Evolutionary conservation across 257 asterid genomes (phyloP).

Genomic region (Fraxinus anomala): DNA sequence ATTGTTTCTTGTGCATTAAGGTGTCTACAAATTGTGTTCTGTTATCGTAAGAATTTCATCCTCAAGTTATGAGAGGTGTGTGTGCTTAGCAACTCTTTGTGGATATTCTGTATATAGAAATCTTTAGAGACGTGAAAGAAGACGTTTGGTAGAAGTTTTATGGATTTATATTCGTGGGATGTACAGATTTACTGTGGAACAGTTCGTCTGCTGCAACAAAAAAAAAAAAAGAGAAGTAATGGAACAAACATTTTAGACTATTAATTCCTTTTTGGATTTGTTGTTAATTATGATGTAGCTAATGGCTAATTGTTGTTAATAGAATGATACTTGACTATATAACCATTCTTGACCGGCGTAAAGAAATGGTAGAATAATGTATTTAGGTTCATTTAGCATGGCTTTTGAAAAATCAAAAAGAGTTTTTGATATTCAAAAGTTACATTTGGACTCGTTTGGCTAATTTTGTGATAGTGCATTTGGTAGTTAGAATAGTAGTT

Average conservation of each 20-base stretch:
- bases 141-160: not conserved
- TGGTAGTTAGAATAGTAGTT: too few relatives aligned
- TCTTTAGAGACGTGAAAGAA: not conserved
- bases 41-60: not conserved
- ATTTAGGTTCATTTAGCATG: too few relatives aligned
- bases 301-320: too few relatives aligned
- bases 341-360: too few relatives aligned
- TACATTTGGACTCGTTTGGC: too few relatives aligned
- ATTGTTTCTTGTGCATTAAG: constrained; percentile 11
- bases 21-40: constrained; percentile 9
- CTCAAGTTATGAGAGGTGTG: not conserved
- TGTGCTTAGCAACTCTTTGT: not conserved
- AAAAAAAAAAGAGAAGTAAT: not conserved
- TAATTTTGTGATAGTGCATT: too few relatives aligned
- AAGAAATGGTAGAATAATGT: too few relatives aligned
- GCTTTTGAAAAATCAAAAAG: too few relatives aligned
- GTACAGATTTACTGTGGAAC: not conserved
- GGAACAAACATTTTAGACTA: not conserved
- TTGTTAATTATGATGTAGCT: not conserved
- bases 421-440: too few relatives aligned
- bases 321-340: too few relatives aligned
- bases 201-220: not conserved
- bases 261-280: not conserved
- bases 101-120: constrained; percentile 2
- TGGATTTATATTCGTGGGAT: not conserved